These are phyloP conservation scores for Globisporangium lucens DNA, from an alignment of 352 stramenopile species.

Conservation along the genomic window DNA sequence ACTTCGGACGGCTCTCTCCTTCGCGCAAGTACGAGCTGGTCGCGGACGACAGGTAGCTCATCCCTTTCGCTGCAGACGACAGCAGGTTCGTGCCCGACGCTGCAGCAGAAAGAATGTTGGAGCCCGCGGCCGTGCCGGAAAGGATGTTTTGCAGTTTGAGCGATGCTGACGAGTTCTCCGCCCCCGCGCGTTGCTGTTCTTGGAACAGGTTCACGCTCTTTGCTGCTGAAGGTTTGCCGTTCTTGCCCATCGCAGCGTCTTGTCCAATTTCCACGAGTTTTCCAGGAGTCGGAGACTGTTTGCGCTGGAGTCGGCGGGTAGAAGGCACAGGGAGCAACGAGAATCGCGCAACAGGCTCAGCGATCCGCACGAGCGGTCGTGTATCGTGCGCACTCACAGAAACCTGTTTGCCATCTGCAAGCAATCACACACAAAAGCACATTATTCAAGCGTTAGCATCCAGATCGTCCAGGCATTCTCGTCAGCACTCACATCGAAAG, in stretches of 20 bases:
- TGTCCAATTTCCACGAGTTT: not conserved
- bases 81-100: constrained; percentile 58
- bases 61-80: constrained; percentile 74
- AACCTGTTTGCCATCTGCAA: constrained; percentile 74
- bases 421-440: constrained; percentile 14
- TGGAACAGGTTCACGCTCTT: constrained; percentile 42
- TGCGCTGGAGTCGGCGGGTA: constrained; percentile 50
- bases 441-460: not conserved
- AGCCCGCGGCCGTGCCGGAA: constrained; percentile 54
- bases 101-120: constrained; percentile 65
- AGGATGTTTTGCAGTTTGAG: constrained; percentile 67
- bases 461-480: not conserved
- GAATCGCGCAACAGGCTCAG: constrained; percentile 74
- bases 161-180: constrained; percentile 27
- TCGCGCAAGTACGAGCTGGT: constrained; percentile 63
- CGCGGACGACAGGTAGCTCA: constrained; percentile 78
- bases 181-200: constrained; percentile 16
- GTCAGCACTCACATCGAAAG: not conserved
- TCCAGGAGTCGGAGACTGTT: constrained; percentile 22
- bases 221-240: constrained; percentile 19
- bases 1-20: constrained; percentile 37
- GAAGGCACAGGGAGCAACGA: constrained; percentile 74
- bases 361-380: constrained; percentile 62
- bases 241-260: constrained; percentile 19
- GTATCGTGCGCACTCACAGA: constrained; percentile 63